These are phyloP conservation scores for Rhodotorula toruloides DNA, from an alignment of 768 basidiomycete species.

Conservation along the genomic window DNA sequence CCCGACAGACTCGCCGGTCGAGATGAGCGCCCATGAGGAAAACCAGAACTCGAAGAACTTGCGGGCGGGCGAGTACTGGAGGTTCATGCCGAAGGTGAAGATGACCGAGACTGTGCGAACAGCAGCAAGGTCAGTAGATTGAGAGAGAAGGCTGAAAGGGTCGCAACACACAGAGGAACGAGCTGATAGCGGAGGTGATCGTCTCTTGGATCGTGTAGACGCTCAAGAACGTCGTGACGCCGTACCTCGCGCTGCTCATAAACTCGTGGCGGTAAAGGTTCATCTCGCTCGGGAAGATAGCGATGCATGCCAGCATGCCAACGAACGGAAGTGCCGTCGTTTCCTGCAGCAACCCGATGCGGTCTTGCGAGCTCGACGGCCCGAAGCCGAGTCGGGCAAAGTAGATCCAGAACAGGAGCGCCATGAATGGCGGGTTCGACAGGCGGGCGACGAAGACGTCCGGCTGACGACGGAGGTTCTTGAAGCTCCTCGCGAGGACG, in stretches of 20 bases:
- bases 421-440: conserved; percentile 37
- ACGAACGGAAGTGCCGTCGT: conserved; percentile 35
- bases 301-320: conserved; percentile 46
- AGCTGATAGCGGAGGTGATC: conserved; percentile 45
- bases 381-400: conserved; percentile 34
- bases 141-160: not conserved
- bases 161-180: conserved; percentile 38
- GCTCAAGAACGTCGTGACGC: conserved; percentile 48
- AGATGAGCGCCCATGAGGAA: conserved; percentile 45
- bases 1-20: conserved; percentile 48
- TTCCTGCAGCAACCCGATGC: conserved; percentile 40
- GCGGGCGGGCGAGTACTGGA: conserved; percentile 45
- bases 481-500: conserved; percentile 35
- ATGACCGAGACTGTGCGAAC: conserved; percentile 26
- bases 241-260: conserved; percentile 49
- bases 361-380: conserved; percentile 28
- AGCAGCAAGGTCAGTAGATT: not conserved
- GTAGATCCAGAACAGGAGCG: conserved; percentile 40
- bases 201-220: conserved; percentile 48
- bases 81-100: conserved; percentile 47
- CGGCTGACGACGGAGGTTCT: conserved; percentile 40
- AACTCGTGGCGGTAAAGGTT: conserved; percentile 52
- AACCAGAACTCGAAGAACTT: conserved; percentile 48
- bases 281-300: conserved; percentile 52
- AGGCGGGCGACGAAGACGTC: conserved; percentile 38